Conservation (phyloP, 2,329 filamentous ascomycete genomes). For the Arthrobotrys sphaeroides region DNA sequence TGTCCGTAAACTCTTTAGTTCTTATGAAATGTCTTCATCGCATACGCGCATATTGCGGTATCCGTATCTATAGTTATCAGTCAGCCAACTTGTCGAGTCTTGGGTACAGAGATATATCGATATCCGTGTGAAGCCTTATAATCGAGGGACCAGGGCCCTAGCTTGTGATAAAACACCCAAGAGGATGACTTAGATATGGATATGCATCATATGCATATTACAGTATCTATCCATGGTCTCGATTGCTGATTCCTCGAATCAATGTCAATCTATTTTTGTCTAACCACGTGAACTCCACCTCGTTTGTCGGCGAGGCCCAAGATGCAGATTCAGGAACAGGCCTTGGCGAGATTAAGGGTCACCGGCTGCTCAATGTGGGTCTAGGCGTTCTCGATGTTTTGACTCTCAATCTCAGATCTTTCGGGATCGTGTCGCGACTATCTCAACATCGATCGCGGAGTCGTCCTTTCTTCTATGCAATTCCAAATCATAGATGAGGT, state of each 20-base stretch:
- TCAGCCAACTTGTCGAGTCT: too few relatives aligned
- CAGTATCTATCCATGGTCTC: background rate
- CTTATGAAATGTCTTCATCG: too few relatives aligned
- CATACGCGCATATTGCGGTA: background rate
- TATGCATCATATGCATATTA: background rate
- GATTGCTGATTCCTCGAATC: too few relatives aligned
- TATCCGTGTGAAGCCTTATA: too few relatives aligned
- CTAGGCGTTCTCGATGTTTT: constrained; percentile 9
- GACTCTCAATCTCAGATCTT: background rate
- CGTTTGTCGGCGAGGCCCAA: background rate
- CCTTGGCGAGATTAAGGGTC: constrained; percentile 43
- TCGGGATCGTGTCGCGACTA: constrained; percentile 14
- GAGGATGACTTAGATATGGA: too few relatives aligned
- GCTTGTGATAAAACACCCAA: too few relatives aligned
- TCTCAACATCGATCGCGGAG: background rate
- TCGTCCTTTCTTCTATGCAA: background rate
- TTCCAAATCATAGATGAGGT: background rate
- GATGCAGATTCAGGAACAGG: constrained; percentile 31
- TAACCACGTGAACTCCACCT: background rate
- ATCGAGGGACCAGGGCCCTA: too few relatives aligned
- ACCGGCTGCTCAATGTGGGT: background rate
- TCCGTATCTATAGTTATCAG: background rate
- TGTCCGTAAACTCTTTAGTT: too few relatives aligned
- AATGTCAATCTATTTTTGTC: background rate
- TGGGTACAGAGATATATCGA: too few relatives aligned